These are phyloP conservation scores for Mycosarcoma maydis DNA, from an alignment of 1,284 basidiomycete genomes.

Conservation along the genomic window DNA sequence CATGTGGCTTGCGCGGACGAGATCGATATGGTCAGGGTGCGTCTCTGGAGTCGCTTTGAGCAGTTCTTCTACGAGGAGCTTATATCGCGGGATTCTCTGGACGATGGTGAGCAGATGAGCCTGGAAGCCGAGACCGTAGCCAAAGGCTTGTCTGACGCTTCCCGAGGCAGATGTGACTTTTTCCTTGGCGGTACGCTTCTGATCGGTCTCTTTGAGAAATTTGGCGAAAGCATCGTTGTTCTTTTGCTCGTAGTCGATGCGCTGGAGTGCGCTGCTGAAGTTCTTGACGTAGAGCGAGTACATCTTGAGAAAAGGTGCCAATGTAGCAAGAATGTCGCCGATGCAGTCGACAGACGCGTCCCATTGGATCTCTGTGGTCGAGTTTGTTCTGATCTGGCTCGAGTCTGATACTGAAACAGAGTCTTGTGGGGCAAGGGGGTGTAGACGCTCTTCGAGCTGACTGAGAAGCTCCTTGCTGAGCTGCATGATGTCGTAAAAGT, in stretches of 20 bases:
- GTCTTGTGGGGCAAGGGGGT: slow-evolving; percentile 68
- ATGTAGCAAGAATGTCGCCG: slow-evolving; percentile 63
- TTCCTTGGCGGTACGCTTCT: slow-evolving; percentile 26
- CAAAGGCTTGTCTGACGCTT: slow-evolving; percentile 37
- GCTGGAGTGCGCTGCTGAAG: slow-evolving; percentile 60
- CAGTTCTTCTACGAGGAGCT: slow-evolving; percentile 59
- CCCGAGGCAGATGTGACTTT: slow-evolving; percentile 15
- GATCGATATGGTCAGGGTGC: slow-evolving; percentile 53
- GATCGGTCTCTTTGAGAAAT: slow-evolving; percentile 60
- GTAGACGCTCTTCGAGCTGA: slow-evolving; percentile 69
- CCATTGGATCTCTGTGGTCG: slow-evolving; percentile 34
- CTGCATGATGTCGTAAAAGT: slow-evolving; percentile 90
- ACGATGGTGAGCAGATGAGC: slow-evolving; percentile 64
- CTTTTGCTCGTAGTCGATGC: slow-evolving; percentile 61
- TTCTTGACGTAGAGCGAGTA: slow-evolving; percentile 66
- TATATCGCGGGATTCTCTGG: slow-evolving; percentile 66
- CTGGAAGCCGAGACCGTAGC: slow-evolving; percentile 62
- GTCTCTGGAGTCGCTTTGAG: slow-evolving; percentile 55
- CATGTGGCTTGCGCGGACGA: slow-evolving; percentile 46
- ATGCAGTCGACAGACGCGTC: slow-evolving; percentile 51
- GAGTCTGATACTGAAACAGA: slow-evolving; percentile 53
- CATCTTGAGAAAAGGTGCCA: slow-evolving; percentile 66
- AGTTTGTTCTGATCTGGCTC: slow-evolving; percentile 66
- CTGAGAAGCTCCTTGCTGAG: slow-evolving; percentile 81
- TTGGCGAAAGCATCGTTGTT: slow-evolving; percentile 55